These are phyloP conservation scores for Hypholoma sublateritium DNA, from an alignment of 768 basidiomycete genomes.

Conservation along the genomic window DNA sequence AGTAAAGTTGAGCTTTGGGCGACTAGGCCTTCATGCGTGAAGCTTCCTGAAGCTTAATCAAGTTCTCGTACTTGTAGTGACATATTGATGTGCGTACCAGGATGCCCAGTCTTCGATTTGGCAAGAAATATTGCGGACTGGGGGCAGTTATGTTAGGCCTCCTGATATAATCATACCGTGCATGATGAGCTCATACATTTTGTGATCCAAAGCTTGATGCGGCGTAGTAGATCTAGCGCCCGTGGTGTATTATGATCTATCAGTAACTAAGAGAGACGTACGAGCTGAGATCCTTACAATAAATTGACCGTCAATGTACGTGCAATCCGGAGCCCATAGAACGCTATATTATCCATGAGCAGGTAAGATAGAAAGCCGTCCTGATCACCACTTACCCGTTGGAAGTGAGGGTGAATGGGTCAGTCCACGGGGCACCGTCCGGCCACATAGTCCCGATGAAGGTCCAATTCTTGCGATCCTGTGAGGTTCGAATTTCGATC, in stretches of 20 bases:
- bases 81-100: conserved; percentile 22
- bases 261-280: background rate
- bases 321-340: conserved; percentile 39
- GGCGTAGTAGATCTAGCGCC: conserved; percentile 46
- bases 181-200: conserved; percentile 26
- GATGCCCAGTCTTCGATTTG: conserved; percentile 43
- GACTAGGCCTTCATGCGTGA: conserved; percentile 45
- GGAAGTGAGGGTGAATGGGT: conserved; percentile 41
- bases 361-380: background rate
- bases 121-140: conserved; percentile 56
- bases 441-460: conserved; percentile 45
- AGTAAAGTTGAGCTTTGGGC: conserved; percentile 34
- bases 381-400: conserved; percentile 32
- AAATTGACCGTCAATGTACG: conserved; percentile 24
- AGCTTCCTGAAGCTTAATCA: conserved; percentile 29
- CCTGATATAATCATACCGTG: background rate
- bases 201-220: conserved; percentile 54
- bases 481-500: conserved; percentile 47
- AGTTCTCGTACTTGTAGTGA: background rate
- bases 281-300: conserved; percentile 15
- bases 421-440: conserved; percentile 49
- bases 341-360: background rate
- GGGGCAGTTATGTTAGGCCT: background rate
- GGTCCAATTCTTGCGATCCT: conserved; percentile 46
- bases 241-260: background rate